Evolutionary conservation across 169 alveolate species (phyloP).

Genomic region (Plasmodium ovale): DNA sequence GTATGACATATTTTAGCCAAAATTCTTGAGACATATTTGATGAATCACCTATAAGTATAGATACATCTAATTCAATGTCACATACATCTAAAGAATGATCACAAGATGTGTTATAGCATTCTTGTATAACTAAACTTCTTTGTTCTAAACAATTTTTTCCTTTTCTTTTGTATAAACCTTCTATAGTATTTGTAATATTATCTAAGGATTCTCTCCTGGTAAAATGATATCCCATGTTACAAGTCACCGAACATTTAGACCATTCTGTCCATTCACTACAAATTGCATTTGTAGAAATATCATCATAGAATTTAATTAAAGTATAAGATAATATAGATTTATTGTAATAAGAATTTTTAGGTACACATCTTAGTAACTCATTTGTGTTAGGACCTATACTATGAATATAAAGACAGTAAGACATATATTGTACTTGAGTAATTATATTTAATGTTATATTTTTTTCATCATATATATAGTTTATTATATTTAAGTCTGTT

Average conservation of each 20-base stretch:
- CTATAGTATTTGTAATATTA: not conserved
- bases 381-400: conserved; percentile 58
- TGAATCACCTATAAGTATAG: conserved; percentile 41
- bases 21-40: conserved; percentile 11
- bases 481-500: conserved; percentile 1
- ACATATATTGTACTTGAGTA: conserved; percentile 3
- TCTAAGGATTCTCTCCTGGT: not conserved
- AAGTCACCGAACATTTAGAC: conserved; percentile 34
- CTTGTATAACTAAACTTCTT: conserved; percentile 15
- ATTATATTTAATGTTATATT: conserved; percentile 51
- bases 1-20: conserved; percentile 30
- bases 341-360: conserved; percentile 23
- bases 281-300: conserved; percentile 39
- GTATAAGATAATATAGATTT: not conserved
- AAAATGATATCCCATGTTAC: conserved; percentile 45
- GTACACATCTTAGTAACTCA: conserved; percentile 58
- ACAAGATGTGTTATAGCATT: conserved; percentile 46
- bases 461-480: conserved; percentile 45
- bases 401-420: conserved; percentile 50
- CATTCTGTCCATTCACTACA: conserved; percentile 63
- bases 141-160: conserved; percentile 69
- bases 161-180: conserved; percentile 57
- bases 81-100: conserved; percentile 68
- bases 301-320: conserved; percentile 28
- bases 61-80: conserved; percentile 24